Base-by-base conservation (phyloP, 2,329 filamentous ascomycete genomes). In the Ascochyta koolunga region DNA sequence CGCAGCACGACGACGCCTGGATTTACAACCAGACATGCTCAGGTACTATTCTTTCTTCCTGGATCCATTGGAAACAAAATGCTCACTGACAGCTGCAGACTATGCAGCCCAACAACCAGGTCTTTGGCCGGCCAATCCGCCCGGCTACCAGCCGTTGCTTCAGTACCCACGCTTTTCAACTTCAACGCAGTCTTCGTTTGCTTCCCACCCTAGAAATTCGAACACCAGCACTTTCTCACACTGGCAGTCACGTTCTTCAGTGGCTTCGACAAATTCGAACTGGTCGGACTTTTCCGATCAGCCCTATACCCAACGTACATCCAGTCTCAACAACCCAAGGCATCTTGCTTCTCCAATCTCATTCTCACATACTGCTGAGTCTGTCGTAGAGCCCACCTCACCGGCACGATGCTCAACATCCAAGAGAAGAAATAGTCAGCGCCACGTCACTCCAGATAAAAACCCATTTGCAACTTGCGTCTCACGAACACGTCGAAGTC, bases 401-500 rank as follows among this genome's bases (percentile, higher is more conserved):
- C 25, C 52, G 13, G 2, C 38, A 10, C 19, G 41, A 19, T 9
- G 49, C 13, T 19, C 54, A 2, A 49, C n/a, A 2, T 5, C 33
- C 1, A 43, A 31, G 19, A 59, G 45, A 8, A 53, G 56, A n/a
- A 13, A 54, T 4, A 35, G 50, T 13, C 56, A 60, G 18, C 54
- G 60, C 15, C 53, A 55, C 3, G 11, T 29, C 4, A 37, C 44
- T 2, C 58, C 56, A 22, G 62, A 57, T 4, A 67, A 56, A 27
- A 62, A 69, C 11, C 56, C 59, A 6, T 72, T 70, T 54, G 56
- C 59, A n/a, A 72, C 69, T 0, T 73, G 70, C 27, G 59, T 67
- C 10, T 68, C 65, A 2, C 60, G 65, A 0, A 62, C 47, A 6
- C 68, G 66, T 33, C 59, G 67, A 40, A 56, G 56, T 18, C 57